Percentiles rank a stretch among this genome's conserved stretches.
These are phyloP conservation scores for Monilinia fructicola DNA, from an alignment of 2,329 filamentous ascomycete species.

Conservation along the genomic window DNA sequence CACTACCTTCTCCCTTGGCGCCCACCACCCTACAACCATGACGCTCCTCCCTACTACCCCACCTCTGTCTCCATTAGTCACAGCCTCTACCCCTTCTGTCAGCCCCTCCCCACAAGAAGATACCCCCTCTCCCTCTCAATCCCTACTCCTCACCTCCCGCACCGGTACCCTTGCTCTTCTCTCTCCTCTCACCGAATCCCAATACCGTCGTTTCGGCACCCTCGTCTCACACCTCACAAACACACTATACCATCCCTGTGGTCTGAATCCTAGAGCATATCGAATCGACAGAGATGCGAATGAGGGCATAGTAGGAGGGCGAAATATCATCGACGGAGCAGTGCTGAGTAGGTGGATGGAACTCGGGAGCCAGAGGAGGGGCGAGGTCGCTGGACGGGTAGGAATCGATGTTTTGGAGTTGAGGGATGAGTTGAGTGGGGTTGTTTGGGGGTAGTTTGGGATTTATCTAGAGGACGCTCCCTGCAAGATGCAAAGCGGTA, in stretches of 20 bases:
- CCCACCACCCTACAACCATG: conserved; percentile 71
- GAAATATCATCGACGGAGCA: conserved; percentile 67
- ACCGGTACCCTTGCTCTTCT: conserved; percentile 77
- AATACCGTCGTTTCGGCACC: conserved; percentile 80
- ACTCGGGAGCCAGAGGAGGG: conserved; percentile 66
- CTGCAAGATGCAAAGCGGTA: background rate
- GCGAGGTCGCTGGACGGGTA: conserved; percentile 72
- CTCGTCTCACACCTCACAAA: conserved; percentile 77
- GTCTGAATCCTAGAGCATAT: conserved; percentile 81
- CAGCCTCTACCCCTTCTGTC: conserved; percentile 42
- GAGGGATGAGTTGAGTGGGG: conserved; percentile 65
- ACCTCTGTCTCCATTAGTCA: conserved; percentile 48
- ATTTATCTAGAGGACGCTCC: background rate
- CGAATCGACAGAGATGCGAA: conserved; percentile 59
- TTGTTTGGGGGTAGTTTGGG: conserved; percentile 52
- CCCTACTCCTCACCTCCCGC: conserved; percentile 68
- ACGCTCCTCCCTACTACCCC: conserved; percentile 71
- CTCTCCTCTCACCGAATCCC: conserved; percentile 72
- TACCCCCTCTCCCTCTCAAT: conserved; percentile 43
- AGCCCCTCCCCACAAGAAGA: conserved; percentile 32
- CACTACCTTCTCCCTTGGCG: conserved; percentile 82
- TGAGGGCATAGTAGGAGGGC: conserved; percentile 45
- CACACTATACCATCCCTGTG: conserved; percentile 72
- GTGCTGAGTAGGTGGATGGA: conserved; percentile 74
- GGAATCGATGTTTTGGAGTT: conserved; percentile 68